Evolutionary conservation across 805 yeast species (phyloP).

Genomic region (Candida bentonensis): DNA sequence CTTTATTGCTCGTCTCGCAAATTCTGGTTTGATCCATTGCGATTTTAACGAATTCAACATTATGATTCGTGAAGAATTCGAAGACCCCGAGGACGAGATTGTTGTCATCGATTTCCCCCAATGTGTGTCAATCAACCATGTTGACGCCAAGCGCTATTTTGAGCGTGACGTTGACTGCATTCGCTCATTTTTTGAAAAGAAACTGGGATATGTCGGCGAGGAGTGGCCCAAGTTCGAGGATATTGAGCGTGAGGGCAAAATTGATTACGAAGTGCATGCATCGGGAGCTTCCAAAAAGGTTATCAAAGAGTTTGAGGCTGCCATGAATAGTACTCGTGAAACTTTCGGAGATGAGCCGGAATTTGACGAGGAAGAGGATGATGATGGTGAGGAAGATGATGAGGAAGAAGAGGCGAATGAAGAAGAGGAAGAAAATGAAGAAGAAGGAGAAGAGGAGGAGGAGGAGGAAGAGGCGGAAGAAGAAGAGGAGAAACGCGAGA

Average conservation of each 20-base stretch:
- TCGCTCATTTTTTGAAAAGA: conserved; percentile 64
- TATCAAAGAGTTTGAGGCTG: conserved; percentile 57
- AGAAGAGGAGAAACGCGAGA: too few relatives aligned
- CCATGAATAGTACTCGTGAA: conserved; percentile 35
- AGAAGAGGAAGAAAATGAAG: conserved; percentile 22
- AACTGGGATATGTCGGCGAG: conserved; percentile 60
- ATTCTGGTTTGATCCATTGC: conserved; percentile 88
- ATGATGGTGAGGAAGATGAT: conserved; percentile 25
- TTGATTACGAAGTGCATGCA: conserved; percentile 84
- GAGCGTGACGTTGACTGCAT: conserved; percentile 89
- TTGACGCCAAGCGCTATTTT: conserved; percentile 77
- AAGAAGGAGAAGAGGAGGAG: conserved; percentile 24
- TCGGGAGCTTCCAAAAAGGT: conserved; percentile 64
- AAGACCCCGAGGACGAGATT: conserved; percentile 44
- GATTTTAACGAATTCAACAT: conserved; percentile 96
- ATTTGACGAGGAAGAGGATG: conserved; percentile 19
- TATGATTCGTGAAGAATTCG: conserved; percentile 48
- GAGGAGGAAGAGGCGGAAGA: conserved; percentile 24
- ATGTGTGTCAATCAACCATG: conserved; percentile 85
- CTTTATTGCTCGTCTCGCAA: conserved; percentile 70
- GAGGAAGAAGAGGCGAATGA: conserved; percentile 32
- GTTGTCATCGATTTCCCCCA: conserved; percentile 97
- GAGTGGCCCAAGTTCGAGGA: conserved; percentile 79
- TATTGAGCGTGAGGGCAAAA: conserved; percentile 46
- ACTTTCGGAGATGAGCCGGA: conserved; percentile 19